Conservation (phyloP, 805 yeast genomes). For the Kazachstania taianensis region DNA sequence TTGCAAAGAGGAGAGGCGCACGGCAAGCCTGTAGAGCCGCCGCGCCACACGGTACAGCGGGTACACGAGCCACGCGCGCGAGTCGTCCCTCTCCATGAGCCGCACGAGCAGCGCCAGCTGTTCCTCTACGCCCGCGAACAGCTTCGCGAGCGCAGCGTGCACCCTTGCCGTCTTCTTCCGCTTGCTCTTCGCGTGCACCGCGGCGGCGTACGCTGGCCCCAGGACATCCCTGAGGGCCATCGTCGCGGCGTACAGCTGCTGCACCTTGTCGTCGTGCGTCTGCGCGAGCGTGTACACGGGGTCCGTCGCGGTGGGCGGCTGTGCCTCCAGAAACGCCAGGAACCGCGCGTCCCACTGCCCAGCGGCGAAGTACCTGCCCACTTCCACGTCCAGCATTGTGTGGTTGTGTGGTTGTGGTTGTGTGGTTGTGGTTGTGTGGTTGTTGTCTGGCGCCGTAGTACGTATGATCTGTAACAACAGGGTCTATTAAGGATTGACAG, state of each 20-base stretch:
- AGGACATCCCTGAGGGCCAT: constrained; percentile 2
- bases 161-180: not conserved
- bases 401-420: no score
- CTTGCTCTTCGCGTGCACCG: constrained; percentile 1
- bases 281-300: constrained; percentile 3
- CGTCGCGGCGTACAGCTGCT: constrained; percentile 10
- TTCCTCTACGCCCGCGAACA: constrained; percentile 21
- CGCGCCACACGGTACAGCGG: constrained; percentile 2
- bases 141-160: not conserved
- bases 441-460: no score
- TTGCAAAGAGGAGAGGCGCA: no score
- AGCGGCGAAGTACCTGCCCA: constrained; percentile 9
- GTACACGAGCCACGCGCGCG: constrained; percentile 6
- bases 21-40: not conserved
- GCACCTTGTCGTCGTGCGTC: constrained; percentile 5
- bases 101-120: constrained; percentile 40
- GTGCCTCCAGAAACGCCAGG: constrained; percentile 9
- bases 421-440: no score
- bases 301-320: constrained; percentile 1
- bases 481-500: no score
- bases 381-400: constrained; percentile 1
- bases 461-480: no score
- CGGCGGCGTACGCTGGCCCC: not conserved
- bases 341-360: constrained; percentile 10
- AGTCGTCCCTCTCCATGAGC: constrained; percentile 38